Evolutionary conservation across 176 grass and related monocot species (phyloP).

Genomic region (Elymus sibiricus): DNA sequence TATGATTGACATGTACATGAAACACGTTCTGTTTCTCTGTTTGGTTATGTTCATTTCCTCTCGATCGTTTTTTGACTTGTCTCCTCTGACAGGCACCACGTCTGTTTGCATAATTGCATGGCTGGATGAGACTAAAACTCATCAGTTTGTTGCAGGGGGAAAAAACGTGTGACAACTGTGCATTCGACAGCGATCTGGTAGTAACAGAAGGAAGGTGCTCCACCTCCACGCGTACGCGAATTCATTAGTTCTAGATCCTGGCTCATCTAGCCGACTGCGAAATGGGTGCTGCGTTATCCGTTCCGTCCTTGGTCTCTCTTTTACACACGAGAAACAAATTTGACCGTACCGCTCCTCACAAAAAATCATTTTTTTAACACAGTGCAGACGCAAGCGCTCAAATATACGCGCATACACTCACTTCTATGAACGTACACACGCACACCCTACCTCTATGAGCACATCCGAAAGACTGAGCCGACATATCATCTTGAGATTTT

Average conservation of each 20-base stretch:
- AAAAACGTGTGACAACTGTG: background rate
- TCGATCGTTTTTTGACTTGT: background rate
- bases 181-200: background rate
- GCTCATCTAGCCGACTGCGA: background rate
- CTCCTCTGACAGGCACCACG: background rate
- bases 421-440: too few species aligned
- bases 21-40: background rate
- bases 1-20: too few species aligned
- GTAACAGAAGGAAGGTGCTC: background rate
- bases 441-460: too few species aligned
- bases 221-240: background rate
- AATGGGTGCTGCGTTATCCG: background rate
- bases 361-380: too few species aligned
- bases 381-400: too few species aligned
- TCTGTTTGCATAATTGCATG: background rate
- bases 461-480: too few species aligned
- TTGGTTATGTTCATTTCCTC: background rate
- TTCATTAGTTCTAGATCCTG: background rate
- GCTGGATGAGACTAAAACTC: background rate
- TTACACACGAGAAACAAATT: too few species aligned
- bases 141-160: background rate
- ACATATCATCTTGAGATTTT: too few species aligned
- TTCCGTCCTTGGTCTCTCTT: background rate
- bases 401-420: too few species aligned
- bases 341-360: too few species aligned